These are phyloP conservation scores for Psilocybe mexicana DNA, from an alignment of 1,284 basidiomycete species.

Conservation along the genomic window DNA sequence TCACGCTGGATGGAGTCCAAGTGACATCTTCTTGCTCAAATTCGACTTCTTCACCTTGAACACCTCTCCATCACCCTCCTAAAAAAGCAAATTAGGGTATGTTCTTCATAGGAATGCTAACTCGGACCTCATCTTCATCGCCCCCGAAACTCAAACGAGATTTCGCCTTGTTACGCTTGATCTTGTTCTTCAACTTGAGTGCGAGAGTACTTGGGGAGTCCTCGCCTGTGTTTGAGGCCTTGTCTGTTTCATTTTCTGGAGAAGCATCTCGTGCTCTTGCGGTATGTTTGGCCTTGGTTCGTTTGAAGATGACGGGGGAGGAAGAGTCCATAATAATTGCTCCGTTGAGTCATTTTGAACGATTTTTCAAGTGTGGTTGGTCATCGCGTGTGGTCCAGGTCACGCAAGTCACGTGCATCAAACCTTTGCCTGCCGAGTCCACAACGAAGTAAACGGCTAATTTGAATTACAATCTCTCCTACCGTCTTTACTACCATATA, in stretches of 20 bases:
- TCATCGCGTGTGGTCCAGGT: too few species aligned
- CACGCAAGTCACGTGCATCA: not conserved
- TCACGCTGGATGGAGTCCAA: slow-evolving; percentile 55
- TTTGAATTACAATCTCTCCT: not conserved
- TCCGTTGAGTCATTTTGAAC: too few species aligned
- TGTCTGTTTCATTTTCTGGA: slow-evolving; percentile 31
- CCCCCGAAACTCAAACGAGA: slow-evolving; percentile 81
- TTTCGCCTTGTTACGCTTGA: slow-evolving; percentile 62
- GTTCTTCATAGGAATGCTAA: slow-evolving; percentile 22
- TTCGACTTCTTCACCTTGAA: slow-evolving; percentile 80
- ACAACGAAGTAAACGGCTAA: not conserved
- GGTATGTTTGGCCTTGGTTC: slow-evolving; percentile 52
- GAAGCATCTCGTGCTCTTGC: slow-evolving; percentile 49
- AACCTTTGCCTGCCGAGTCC: not conserved
- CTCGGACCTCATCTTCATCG: slow-evolving; percentile 73
- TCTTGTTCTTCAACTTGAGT: slow-evolving; percentile 68
- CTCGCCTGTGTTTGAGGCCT: slow-evolving; percentile 24
- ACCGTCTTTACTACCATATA: not conserved
- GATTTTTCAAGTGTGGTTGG: too few species aligned
- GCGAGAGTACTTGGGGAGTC: slow-evolving; percentile 60
- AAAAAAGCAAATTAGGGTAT: slow-evolving; percentile 17
- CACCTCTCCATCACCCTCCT: slow-evolving; percentile 60
- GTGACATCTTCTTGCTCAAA: slow-evolving; percentile 63
- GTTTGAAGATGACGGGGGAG: slow-evolving; percentile 48
- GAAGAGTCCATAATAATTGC: slow-evolving; percentile 29